These are phyloP conservation scores for Babesia bigemina DNA, from an alignment of 169 alveolate genomes.

Conservation along the genomic window DNA sequence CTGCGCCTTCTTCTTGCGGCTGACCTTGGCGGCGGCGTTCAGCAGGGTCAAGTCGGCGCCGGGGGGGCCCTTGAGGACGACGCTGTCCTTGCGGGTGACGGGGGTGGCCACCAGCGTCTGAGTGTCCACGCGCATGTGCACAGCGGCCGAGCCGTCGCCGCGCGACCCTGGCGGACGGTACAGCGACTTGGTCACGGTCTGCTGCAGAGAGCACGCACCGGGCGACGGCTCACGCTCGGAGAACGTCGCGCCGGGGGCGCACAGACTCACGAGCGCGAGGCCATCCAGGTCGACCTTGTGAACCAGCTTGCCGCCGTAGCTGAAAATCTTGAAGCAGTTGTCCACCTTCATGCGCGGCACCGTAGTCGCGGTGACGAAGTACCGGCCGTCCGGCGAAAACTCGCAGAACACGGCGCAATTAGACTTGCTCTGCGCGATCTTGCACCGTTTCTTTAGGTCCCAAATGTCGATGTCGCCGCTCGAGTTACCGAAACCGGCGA, in stretches of 20 bases:
- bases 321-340: slow-evolving; percentile 81
- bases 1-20: slow-evolving; percentile 48
- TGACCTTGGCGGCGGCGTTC: slow-evolving; percentile 52
- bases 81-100: slow-evolving; percentile 10
- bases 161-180: slow-evolving; percentile 78
- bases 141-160: slow-evolving; percentile 7
- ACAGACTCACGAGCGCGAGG: slow-evolving; percentile 65
- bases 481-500: slow-evolving; percentile 91
- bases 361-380: slow-evolving; percentile 86
- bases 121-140: slow-evolving; percentile 22
- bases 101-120: slow-evolving; percentile 48
- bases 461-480: slow-evolving; percentile 90
- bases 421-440: slow-evolving; percentile 72
- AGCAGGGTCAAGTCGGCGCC: slow-evolving; percentile 67
- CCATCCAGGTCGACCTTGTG: slow-evolving; percentile 69
- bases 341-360: slow-evolving; percentile 90
- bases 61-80: slow-evolving; percentile 59
- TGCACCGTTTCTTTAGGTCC: slow-evolving; percentile 76
- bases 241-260: slow-evolving; percentile 38
- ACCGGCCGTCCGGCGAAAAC: slow-evolving; percentile 77
- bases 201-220: slow-evolving; percentile 27
- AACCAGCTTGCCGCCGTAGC: slow-evolving; percentile 77
- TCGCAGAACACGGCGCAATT: slow-evolving; percentile 80
- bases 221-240: slow-evolving; percentile 70
- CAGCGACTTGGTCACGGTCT: slow-evolving; percentile 56